These are phyloP conservation scores for Porphyrellus cyaneotinctus DNA, from an alignment of 768 basidiomycete genomes.

Conservation along the genomic window DNA sequence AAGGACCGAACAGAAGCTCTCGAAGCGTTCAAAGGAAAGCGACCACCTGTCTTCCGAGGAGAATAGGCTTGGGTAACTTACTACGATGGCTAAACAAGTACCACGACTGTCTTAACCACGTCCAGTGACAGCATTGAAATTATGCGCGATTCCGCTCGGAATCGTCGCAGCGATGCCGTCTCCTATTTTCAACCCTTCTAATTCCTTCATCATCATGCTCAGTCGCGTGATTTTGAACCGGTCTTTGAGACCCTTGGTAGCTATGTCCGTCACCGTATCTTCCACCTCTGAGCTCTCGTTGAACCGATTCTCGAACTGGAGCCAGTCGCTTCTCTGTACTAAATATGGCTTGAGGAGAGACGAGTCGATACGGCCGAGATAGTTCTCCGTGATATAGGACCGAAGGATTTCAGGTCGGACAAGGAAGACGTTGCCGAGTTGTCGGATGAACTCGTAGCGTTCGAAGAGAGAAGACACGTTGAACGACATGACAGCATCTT, in stretches of 20 bases:
- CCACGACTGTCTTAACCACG: conserved; percentile 37
- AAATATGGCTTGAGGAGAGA: conserved; percentile 87
- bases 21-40: conserved; percentile 81
- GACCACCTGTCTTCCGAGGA: conserved; percentile 74
- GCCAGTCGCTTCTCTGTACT: conserved; percentile 87
- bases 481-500: conserved; percentile 85
- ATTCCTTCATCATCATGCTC: conserved; percentile 84
- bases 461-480: conserved; percentile 80
- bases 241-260: conserved; percentile 49
- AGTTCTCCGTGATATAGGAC: conserved; percentile 92
- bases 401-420: conserved; percentile 93
- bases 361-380: conserved; percentile 88
- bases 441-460: conserved; percentile 96
- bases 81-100: not conserved
- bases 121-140: conserved; percentile 43
- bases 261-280: conserved; percentile 38
- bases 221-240: conserved; percentile 62
- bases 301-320: conserved; percentile 77
- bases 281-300: conserved; percentile 50
- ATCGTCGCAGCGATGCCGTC: conserved; percentile 59
- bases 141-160: conserved; percentile 53
- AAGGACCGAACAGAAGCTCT: conserved; percentile 82
- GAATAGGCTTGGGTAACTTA: conserved; percentile 41
- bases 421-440: conserved; percentile 95
- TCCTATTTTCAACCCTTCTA: conserved; percentile 60